Percentiles rank a stretch among this genome's conserved stretches.
phyloP scores from a whole-genome alignment of 495 filamentous ascomycete genomes.

The Pseudomonodictys pantanalensis region DNA sequence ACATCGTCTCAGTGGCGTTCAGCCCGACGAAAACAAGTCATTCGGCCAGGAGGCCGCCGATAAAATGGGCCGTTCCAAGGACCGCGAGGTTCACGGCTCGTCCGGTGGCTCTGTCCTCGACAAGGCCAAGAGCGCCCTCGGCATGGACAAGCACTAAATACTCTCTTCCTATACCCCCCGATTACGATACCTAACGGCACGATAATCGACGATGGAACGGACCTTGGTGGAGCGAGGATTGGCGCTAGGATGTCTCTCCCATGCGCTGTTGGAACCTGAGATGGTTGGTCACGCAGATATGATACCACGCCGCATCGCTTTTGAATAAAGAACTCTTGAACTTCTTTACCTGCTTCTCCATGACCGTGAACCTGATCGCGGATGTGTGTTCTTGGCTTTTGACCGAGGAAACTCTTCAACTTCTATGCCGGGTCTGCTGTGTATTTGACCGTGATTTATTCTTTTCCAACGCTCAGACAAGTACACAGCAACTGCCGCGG shows the following conservation, averaged over 20 bases:
- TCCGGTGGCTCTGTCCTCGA: conserved; percentile 48
- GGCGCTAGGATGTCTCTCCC: no score
- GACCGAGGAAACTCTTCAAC: no score
- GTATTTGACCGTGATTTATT: no score
- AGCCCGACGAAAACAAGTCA: conserved; percentile 58
- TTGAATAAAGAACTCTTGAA: not conserved
- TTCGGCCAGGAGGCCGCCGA: conserved; percentile 53
- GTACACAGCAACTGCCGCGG: no score
- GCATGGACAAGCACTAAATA: conserved; percentile 50
- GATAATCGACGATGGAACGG: not conserved
- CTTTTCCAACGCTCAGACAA: no score
- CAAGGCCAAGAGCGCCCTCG: conserved; percentile 59
- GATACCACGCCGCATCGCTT: no score
- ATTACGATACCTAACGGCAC: not conserved
- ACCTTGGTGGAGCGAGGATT: not conserved
- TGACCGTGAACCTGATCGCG: not conserved
- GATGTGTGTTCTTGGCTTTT: no score
- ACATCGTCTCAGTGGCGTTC: conserved; percentile 44
- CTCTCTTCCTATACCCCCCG: not conserved
- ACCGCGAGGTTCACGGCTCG: conserved; percentile 51
- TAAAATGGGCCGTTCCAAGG: conserved; percentile 59
- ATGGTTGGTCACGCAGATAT: no score
- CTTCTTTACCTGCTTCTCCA: not conserved
- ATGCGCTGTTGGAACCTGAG: no score
- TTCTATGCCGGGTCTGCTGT: no score